These are phyloP conservation scores for Ophiostoma novo-ulmi DNA, from an alignment of 2,329 filamentous ascomycete genomes.

Conservation along the genomic window DNA sequence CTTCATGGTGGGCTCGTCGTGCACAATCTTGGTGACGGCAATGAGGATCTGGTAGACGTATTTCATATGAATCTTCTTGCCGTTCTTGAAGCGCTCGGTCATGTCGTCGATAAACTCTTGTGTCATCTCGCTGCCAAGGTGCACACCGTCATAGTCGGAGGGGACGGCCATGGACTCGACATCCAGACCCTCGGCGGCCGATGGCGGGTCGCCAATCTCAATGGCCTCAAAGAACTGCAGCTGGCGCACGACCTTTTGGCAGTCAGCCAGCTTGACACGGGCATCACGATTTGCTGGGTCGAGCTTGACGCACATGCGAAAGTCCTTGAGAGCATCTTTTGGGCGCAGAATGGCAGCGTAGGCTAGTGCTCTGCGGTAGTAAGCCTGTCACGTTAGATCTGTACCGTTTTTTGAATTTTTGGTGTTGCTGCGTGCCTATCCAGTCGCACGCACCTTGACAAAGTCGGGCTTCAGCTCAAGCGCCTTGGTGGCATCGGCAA, in stretches of 20 bases:
- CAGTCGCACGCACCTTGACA: constrained; percentile 62
- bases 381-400: constrained; percentile 56
- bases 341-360: constrained; percentile 87
- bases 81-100: constrained; percentile 90
- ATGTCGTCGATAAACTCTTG: constrained; percentile 97
- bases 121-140: constrained; percentile 78
- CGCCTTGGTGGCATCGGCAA: constrained; percentile 84
- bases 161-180: constrained; percentile 81
- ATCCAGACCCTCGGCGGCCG: constrained; percentile 84
- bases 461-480: constrained; percentile 84
- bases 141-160: constrained; percentile 75
- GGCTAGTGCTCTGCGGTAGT: constrained; percentile 87
- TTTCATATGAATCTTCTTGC: constrained; percentile 92
- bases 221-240: constrained; percentile 92
- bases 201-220: constrained; percentile 86
- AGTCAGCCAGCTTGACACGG: constrained; percentile 83
- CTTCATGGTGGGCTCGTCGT: constrained; percentile 94
- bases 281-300: constrained; percentile 87
- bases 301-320: constrained; percentile 82
- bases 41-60: constrained; percentile 96
- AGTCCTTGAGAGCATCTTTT: constrained; percentile 83
- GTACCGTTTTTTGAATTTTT: too few relatives aligned
- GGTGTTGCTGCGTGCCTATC: neutral
- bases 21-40: constrained; percentile 81
- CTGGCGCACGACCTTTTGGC: constrained; percentile 89